Conservation (phyloP, 441 rosid genomes). For the Jatropha podagrica region DNA sequence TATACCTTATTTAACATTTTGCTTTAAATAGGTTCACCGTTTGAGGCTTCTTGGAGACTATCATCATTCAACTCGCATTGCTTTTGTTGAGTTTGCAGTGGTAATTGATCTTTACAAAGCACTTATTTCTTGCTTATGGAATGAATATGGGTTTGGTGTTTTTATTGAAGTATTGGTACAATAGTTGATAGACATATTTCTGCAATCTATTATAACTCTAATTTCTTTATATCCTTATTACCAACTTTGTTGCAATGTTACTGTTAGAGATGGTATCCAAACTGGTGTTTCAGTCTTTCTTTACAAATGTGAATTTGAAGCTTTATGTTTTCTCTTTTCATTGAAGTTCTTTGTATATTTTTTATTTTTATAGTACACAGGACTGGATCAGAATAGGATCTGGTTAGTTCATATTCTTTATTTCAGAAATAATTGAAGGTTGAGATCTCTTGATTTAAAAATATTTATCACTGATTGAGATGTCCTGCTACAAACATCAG, state of each 20-base stretch:
- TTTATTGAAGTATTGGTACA: not conserved
- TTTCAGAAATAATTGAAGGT: not conserved
- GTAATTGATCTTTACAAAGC: conserved; percentile 24
- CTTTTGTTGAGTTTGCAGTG: conserved; percentile 55
- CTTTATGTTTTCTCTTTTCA: not conserved
- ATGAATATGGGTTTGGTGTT: not conserved
- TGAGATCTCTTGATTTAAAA: not conserved
- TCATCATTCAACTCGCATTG: conserved; percentile 53
- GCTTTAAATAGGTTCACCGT: conserved; percentile 62
- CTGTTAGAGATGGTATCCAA: not conserved
- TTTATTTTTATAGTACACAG: not conserved
- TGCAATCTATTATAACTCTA: not conserved
- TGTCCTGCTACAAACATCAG: not conserved
- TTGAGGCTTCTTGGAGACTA: conserved; percentile 47
- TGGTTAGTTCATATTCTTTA: not conserved
- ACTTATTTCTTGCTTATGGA: not conserved
- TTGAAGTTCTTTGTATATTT: not conserved
- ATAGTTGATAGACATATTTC: not conserved
- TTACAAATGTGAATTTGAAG: not conserved
- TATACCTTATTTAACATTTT: conserved; percentile 16
- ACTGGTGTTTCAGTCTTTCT: not conserved
- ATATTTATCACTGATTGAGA: not conserved
- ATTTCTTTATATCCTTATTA: not conserved
- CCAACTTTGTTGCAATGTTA: not conserved
- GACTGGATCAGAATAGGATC: not conserved